A percentile compares a stretch with the other conserved stretches of the same genome.
Conservation (phyloP, 192 early-diverging fungal genomes). For the Coemansia sp. region DNA sequence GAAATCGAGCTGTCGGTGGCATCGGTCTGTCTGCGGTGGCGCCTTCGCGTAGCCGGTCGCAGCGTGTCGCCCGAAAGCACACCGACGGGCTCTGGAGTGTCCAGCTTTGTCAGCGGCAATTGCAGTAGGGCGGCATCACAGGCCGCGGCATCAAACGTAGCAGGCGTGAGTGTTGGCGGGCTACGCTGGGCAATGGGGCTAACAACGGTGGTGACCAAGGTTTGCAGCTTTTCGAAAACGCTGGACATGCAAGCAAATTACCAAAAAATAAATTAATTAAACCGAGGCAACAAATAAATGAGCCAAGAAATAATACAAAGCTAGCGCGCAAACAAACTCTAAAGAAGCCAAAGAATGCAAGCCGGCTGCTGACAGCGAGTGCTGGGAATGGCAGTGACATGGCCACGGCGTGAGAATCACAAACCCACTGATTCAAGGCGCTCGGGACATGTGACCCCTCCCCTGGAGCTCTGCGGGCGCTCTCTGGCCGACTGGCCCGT, state of each 20-base stretch:
- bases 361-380: too few species aligned
- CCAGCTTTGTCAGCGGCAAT: neutral
- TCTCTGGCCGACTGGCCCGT: too few species aligned
- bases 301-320: neutral
- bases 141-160: neutral
- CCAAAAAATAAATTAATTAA: neutral
- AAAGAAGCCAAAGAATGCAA: neutral
- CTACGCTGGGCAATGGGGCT: constrained; percentile 5
- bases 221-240: constrained; percentile 29
- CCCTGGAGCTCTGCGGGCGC: too few species aligned
- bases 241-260: constrained; percentile 10
- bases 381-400: too few species aligned
- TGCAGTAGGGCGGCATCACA: neutral
- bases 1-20: neutral
- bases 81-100: neutral
- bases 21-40: constrained; percentile 1
- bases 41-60: neutral
- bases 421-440: too few species aligned
- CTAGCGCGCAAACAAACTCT: neutral
- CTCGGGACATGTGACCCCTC: too few species aligned
- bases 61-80: constrained; percentile 4
- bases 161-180: neutral
- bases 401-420: too few species aligned
- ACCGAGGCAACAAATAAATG: neutral
- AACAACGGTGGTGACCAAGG: constrained; percentile 16